These are phyloP conservation scores for Yamadazyma tumulicola DNA, from an alignment of 805 yeast species.

Conservation along the genomic window DNA sequence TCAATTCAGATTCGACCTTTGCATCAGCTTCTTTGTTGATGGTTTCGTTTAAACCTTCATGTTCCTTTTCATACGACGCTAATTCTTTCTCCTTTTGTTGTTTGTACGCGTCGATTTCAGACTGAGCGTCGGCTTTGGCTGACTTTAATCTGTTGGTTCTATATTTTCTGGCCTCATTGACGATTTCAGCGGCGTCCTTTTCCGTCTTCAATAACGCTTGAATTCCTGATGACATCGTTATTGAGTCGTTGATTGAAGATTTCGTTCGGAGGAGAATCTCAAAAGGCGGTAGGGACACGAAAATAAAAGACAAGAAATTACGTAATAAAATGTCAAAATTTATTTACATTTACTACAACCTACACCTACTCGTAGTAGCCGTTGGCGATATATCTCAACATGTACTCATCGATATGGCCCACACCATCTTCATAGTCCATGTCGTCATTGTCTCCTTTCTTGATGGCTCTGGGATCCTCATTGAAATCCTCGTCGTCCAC, in stretches of 20 bases:
- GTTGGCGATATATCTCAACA: slow-evolving; percentile 85
- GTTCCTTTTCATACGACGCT: slow-evolving; percentile 64
- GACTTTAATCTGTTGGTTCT: slow-evolving; percentile 88
- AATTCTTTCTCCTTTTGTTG: slow-evolving; percentile 79
- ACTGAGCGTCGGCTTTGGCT: slow-evolving; percentile 89
- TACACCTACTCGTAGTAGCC: slow-evolving; percentile 66
- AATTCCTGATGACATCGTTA: slow-evolving; percentile 42
- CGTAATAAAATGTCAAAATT: no score
- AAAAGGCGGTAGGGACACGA: no score
- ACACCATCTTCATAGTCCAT: slow-evolving; percentile 58
- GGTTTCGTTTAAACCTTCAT: slow-evolving; percentile 70
- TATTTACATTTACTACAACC: no score
- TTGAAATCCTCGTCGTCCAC: slow-evolving; percentile 84
- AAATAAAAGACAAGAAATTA: no score
- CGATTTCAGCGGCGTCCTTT: slow-evolving; percentile 95
- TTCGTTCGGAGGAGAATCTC: no score
- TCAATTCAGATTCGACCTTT: slow-evolving; percentile 67
- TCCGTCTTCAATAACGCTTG: slow-evolving; percentile 83
- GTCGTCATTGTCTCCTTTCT: slow-evolving; percentile 20
- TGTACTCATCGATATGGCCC: slow-evolving; percentile 92
- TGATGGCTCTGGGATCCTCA: slow-evolving; percentile 35
- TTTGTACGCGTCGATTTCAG: slow-evolving; percentile 85
- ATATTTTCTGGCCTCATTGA: slow-evolving; percentile 86
- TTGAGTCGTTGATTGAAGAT: neutral
- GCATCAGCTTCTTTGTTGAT: slow-evolving; percentile 78